phyloP scores from a whole-genome alignment of 257 asterid species.

The Petunia axillaris region DNA sequence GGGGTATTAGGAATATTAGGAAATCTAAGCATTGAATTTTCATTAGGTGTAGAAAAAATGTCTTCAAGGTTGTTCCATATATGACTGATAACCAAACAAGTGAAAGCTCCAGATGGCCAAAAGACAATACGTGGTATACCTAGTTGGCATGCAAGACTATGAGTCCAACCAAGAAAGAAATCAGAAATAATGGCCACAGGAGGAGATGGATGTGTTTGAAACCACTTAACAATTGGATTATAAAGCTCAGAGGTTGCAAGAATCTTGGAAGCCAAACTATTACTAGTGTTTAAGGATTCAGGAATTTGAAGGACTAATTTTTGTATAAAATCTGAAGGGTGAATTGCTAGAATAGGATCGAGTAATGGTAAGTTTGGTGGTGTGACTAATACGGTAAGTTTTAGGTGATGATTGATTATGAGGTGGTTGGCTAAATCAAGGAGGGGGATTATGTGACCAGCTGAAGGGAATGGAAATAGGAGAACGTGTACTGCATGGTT shows the following conservation, averaged over 20 bases:
- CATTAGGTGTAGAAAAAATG: neutral
- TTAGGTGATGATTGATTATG: conserved; percentile 25
- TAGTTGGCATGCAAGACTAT: conserved; percentile 25
- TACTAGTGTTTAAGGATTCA: neutral
- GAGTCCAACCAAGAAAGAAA: conserved; percentile 42
- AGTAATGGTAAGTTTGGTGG: conserved; percentile 37
- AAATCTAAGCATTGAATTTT: conserved; percentile 18
- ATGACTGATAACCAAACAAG: neutral
- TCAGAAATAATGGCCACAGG: conserved; percentile 36
- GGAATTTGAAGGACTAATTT: conserved; percentile 35
- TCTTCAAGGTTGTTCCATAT: conserved; percentile 27
- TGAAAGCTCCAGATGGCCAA: conserved; percentile 31
- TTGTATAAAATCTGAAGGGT: conserved; percentile 26
- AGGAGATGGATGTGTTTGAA: conserved; percentile 31
- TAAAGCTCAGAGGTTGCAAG: conserved; percentile 20
- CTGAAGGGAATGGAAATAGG: conserved; percentile 36
- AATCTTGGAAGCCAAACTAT: neutral
- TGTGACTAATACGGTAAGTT: conserved; percentile 33
- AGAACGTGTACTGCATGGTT: conserved; percentile 26
- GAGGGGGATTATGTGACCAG: conserved; percentile 42
- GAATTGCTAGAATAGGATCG: conserved; percentile 27
- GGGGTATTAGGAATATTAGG: conserved; percentile 29
- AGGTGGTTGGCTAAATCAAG: conserved; percentile 37
- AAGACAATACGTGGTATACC: conserved; percentile 35
- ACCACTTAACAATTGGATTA: conserved; percentile 36